A percentile compares a stretch with the other conserved stretches of the same genome.
phyloP scores from a whole-genome alignment of 495 filamentous ascomycete genomes.

The Aspergillus saccharolyticus region DNA sequence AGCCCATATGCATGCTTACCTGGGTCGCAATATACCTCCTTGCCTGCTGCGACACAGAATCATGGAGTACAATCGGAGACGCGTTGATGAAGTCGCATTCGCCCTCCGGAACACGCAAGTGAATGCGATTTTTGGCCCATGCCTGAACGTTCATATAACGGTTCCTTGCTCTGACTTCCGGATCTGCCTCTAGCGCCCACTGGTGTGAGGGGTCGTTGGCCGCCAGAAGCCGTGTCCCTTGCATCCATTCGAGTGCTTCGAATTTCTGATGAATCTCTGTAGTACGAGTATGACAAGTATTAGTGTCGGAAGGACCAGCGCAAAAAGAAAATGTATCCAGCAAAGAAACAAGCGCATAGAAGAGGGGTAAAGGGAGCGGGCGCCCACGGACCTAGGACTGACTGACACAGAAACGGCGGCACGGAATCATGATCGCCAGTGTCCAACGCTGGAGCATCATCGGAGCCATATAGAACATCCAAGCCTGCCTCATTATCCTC shows the following conservation, averaged over 20 bases:
- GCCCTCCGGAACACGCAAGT: constrained; percentile 73
- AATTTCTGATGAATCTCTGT: constrained; percentile 45
- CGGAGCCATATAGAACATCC: constrained; percentile 24
- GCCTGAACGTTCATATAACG: constrained; percentile 83
- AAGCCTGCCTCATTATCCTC: constrained; percentile 32
- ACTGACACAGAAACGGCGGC: constrained; percentile 41
- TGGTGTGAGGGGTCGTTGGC: constrained; percentile 39
- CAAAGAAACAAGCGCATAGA: background rate
- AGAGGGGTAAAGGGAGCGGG: background rate
- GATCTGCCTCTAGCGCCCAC: constrained; percentile 48
- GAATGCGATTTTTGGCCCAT: constrained; percentile 79
- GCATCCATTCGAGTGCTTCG: constrained; percentile 46
- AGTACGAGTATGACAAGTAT: background rate
- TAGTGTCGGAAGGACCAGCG: constrained; percentile 1
- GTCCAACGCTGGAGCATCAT: constrained; percentile 33
- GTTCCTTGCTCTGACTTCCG: constrained; percentile 56
- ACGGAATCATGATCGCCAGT: constrained; percentile 33
- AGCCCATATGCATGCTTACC: constrained; percentile 35
- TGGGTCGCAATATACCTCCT: constrained; percentile 64
- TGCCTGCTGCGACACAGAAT: constrained; percentile 46
- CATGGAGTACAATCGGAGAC: constrained; percentile 70
- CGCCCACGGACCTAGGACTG: constrained; percentile 35
- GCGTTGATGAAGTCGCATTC: constrained; percentile 94
- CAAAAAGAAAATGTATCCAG: constrained; percentile 21
- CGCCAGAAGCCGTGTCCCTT: constrained; percentile 34